Evolutionary conservation across 2,329 filamentous ascomycete genomes (phyloP).

Genomic region (Fusarium ambrosium): DNA sequence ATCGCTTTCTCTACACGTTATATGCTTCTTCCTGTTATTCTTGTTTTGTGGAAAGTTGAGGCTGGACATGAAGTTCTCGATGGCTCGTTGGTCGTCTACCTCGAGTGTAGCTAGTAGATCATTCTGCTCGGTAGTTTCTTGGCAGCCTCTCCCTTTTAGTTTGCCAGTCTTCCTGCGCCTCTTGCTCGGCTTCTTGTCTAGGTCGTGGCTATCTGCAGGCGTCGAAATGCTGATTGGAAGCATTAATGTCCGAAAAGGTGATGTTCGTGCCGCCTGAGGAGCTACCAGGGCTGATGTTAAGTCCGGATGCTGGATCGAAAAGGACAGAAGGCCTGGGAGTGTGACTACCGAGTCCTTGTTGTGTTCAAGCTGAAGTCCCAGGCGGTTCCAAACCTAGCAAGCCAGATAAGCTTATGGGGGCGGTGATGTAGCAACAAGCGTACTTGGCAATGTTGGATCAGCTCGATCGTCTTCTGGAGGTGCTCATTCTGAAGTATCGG

Average conservation of each 20-base stretch:
- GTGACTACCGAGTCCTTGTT: slow-evolving; percentile 12
- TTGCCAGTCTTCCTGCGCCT: slow-evolving; percentile 23
- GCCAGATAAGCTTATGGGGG: not conserved
- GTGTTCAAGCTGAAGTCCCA: slow-evolving; percentile 48
- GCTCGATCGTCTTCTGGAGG: slow-evolving; percentile 28
- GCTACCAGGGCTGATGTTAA: slow-evolving; percentile 49
- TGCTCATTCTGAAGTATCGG: slow-evolving; percentile 21
- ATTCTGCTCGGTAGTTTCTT: not conserved
- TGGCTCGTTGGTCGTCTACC: slow-evolving; percentile 43
- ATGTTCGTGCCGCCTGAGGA: slow-evolving; percentile 44
- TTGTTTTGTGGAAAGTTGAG: slow-evolving; percentile 29
- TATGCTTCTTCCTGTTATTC: not conserved
- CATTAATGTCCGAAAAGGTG: slow-evolving; percentile 46
- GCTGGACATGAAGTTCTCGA: slow-evolving; percentile 48
- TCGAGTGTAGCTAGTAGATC: slow-evolving; percentile 35
- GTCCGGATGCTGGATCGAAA: slow-evolving; percentile 55
- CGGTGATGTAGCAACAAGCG: not conserved
- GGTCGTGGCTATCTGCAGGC: not conserved
- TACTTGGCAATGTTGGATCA: slow-evolving; percentile 48
- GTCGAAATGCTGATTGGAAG: slow-evolving; percentile 44
- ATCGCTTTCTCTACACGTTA: not conserved
- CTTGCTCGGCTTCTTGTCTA: not conserved
- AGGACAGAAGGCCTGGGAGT: slow-evolving; percentile 42
- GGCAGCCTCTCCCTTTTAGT: not conserved
- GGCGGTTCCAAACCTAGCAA: slow-evolving; percentile 49